Evolutionary conservation across 495 filamentous ascomycete genomes (phyloP).

Genomic region (Umbilicaria muhlenbergii): DNA sequence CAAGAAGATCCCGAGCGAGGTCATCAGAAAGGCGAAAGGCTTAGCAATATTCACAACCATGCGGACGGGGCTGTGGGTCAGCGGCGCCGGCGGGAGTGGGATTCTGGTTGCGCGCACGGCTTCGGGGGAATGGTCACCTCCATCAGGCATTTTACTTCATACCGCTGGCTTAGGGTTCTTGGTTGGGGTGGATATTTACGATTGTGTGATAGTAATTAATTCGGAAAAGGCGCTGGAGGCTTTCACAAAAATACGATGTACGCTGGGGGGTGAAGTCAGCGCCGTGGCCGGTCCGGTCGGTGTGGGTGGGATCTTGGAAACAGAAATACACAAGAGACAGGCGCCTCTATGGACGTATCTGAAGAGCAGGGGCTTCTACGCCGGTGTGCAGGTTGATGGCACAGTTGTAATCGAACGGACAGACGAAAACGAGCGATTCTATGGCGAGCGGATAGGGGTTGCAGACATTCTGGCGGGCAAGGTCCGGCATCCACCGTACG

Average conservation of each 20-base stretch:
- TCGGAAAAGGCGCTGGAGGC: conserved; percentile 62
- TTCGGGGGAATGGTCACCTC: conserved; percentile 74
- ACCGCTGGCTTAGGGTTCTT: conserved; percentile 78
- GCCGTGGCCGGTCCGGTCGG: conserved; percentile 70
- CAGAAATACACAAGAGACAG: conserved; percentile 52
- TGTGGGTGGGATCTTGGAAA: conserved; percentile 54
- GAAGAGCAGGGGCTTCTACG: conserved; percentile 73
- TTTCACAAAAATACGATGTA: conserved; percentile 62
- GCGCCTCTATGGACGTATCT: conserved; percentile 77
- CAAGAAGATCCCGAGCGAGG: conserved; percentile 70
- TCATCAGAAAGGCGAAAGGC: conserved; percentile 73
- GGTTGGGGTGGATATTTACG: conserved; percentile 83
- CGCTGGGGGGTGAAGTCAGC: conserved; percentile 63
- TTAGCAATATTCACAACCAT: conserved; percentile 86
- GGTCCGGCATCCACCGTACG: conserved; percentile 47
- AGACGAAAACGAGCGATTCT: conserved; percentile 84
- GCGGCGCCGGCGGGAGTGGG: conserved; percentile 74
- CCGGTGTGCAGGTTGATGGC: conserved; percentile 68
- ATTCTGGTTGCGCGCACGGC: conserved; percentile 60
- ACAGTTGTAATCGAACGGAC: conserved; percentile 70
- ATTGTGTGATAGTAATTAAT: conserved; percentile 84
- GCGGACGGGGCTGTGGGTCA: conserved; percentile 82
- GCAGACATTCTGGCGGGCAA: conserved; percentile 72
- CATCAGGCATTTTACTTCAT: conserved; percentile 75
- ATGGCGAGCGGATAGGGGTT: conserved; percentile 55